These are phyloP conservation scores for Gracilaria domingensis DNA, from an alignment of 23 red algal genomes.

Conservation along the genomic window DNA sequence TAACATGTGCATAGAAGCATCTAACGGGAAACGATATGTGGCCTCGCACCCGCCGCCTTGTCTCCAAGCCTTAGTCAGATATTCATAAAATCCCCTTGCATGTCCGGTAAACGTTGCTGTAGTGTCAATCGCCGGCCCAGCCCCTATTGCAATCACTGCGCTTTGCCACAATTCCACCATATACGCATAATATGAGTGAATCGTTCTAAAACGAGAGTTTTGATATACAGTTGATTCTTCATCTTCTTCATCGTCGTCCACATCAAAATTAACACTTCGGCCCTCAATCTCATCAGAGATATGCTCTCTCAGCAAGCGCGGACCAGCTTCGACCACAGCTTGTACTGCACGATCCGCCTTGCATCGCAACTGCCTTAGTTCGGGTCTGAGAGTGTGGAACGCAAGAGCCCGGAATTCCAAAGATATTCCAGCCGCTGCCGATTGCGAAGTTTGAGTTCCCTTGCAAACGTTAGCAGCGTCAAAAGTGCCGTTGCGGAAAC, in stretches of 20 bases:
- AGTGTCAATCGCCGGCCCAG: constrained; percentile 41
- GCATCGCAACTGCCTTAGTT: constrained; percentile 39
- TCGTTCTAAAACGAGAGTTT: constrained; percentile 10
- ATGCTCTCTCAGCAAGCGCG: constrained; percentile 42
- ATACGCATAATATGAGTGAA: constrained; percentile 59
- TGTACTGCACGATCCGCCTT: constrained; percentile 62
- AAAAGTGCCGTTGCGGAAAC: constrained; percentile 15
- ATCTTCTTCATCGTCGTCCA: constrained; percentile 35
- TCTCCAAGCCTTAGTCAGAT: constrained; percentile 76
- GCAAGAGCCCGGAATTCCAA: constrained; percentile 55
- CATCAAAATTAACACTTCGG: neutral
- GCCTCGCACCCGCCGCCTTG: constrained; percentile 69
- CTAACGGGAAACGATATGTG: constrained; percentile 50
- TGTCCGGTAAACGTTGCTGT: constrained; percentile 38
- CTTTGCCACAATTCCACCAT: constrained; percentile 70
- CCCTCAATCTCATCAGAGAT: constrained; percentile 35
- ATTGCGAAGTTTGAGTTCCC: constrained; percentile 16
- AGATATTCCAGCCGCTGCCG: constrained; percentile 31
- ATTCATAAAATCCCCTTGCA: constrained; percentile 75
- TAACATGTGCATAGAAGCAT: constrained; percentile 66
- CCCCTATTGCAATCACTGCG: constrained; percentile 34
- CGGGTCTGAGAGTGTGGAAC: constrained; percentile 33
- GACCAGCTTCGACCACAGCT: constrained; percentile 52
- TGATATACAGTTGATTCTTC: neutral
- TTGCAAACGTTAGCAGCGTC: constrained; percentile 14